Conservation (phyloP, 225 moss, liverwort and hornwort genomes). For the Thuidium tamariscinum region DNA sequence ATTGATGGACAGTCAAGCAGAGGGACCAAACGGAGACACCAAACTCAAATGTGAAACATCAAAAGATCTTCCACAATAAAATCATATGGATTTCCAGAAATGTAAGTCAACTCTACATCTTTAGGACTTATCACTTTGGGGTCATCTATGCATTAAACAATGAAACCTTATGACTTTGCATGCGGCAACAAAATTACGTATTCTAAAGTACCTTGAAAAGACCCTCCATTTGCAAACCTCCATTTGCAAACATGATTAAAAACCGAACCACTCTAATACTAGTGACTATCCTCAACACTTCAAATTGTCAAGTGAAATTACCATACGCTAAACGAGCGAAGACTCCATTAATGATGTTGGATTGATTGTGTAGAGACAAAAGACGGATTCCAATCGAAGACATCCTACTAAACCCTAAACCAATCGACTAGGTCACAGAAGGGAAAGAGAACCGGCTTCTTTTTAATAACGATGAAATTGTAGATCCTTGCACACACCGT, state of each 20-base stretch:
- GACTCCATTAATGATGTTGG: neutral
- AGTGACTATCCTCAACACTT: neutral
- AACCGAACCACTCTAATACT: neutral
- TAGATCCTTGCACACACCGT: neutral
- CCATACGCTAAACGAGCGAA: neutral
- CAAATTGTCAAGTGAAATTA: neutral
- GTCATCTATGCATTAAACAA: neutral
- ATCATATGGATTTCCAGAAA: neutral
- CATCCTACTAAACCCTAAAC: no score
- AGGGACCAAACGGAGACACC: neutral
- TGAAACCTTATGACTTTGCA: neutral
- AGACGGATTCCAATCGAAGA: neutral
- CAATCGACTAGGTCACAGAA: neutral
- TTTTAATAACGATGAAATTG: no score
- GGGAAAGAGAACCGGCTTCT: neutral
- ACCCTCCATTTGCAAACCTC: neutral
- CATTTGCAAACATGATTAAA: neutral
- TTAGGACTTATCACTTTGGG: neutral
- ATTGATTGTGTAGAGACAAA: neutral
- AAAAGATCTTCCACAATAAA: neutral
- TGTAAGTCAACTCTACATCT: neutral
- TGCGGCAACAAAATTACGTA: no score
- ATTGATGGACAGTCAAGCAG: neutral
- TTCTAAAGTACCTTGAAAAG: neutral
- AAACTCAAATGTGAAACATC: neutral